Conservation (phyloP, 2,329 filamentous ascomycete species). For the Xylariaceae sp. region DNA sequence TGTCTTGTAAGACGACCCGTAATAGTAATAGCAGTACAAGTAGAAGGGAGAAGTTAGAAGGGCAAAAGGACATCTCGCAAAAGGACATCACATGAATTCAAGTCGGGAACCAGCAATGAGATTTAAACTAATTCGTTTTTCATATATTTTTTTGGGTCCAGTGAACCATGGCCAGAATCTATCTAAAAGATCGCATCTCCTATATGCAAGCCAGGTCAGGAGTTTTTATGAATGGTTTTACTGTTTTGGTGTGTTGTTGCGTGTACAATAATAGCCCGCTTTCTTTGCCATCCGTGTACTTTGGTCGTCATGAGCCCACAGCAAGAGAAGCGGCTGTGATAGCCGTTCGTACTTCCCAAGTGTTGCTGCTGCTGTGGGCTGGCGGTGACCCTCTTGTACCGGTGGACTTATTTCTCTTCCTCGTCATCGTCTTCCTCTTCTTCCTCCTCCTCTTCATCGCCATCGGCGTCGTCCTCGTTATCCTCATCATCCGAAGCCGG, state of each 20-base stretch:
- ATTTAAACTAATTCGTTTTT: neutral
- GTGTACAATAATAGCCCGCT: neutral
- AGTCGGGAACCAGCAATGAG: too few relatives aligned
- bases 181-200: neutral
- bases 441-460: conserved; percentile 38
- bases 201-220: neutral
- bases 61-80: too few relatives aligned
- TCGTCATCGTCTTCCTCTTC: conserved; percentile 40
- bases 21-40: too few relatives aligned
- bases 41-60: too few relatives aligned
- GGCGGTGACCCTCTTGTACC: conserved; percentile 29
- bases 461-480: conserved; percentile 44
- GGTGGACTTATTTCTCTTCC: conserved; percentile 34
- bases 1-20: too few relatives aligned
- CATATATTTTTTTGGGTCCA: neutral
- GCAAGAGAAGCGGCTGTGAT: neutral
- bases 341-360: conserved; percentile 23
- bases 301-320: neutral
- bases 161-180: neutral
- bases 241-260: neutral
- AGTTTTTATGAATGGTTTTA: neutral
- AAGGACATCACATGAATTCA: too few relatives aligned
- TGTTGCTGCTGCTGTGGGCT: conserved; percentile 19
- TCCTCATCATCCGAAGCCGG: conserved; percentile 55
- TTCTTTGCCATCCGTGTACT: neutral